Conservation (phyloP, 192 early-diverging fungal genomes). For the Cladochytrium replicatum region DNA sequence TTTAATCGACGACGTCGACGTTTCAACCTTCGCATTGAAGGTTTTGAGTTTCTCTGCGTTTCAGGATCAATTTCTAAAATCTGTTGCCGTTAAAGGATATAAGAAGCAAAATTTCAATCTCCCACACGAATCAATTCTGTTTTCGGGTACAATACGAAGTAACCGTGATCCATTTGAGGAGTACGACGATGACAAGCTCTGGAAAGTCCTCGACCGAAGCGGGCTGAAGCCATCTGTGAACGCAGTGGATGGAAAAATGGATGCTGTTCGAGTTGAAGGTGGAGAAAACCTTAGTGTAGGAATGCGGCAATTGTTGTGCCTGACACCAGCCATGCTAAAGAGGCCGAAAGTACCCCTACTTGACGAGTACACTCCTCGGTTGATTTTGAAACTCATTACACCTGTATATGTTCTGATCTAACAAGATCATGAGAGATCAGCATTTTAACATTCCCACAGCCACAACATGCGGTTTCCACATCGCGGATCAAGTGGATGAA, state of each 20-base stretch:
- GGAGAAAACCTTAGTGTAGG: constrained; percentile 79
- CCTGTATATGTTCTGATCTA: too few species aligned
- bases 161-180: constrained; percentile 46
- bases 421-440: too few species aligned
- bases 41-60: constrained; percentile 53
- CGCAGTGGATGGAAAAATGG: constrained; percentile 49
- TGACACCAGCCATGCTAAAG: constrained; percentile 54
- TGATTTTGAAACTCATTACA: constrained; percentile 65
- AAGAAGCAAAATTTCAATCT: constrained; percentile 64
- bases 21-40: constrained; percentile 53
- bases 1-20: constrained; percentile 63
- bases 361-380: constrained; percentile 49
- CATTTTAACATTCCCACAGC: too few species aligned
- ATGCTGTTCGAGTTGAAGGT: constrained; percentile 42
- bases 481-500: too few species aligned
- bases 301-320: constrained; percentile 73
- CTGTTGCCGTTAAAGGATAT: too few species aligned
- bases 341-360: constrained; percentile 36
- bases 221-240: constrained; percentile 57
- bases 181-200: constrained; percentile 29
- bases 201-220: constrained; percentile 43
- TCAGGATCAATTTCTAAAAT: too few species aligned
- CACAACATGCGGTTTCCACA: too few species aligned
- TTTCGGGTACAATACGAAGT: constrained; percentile 52
- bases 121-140: constrained; percentile 59